These are phyloP conservation scores for Pythium biforme DNA, from an alignment of 352 stramenopile species.

Conservation along the genomic window DNA sequence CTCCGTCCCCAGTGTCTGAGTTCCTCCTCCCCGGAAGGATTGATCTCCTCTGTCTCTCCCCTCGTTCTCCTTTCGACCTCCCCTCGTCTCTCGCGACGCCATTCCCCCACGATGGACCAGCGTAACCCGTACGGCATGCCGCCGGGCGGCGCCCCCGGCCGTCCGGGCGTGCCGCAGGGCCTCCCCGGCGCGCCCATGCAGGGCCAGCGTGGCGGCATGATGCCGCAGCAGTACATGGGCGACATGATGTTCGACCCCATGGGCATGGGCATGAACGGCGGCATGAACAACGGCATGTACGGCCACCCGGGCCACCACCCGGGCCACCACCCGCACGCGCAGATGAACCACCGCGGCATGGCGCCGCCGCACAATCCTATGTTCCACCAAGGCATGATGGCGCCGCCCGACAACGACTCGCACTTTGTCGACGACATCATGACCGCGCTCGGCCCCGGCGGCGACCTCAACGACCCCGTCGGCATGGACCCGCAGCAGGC, in stretches of 20 bases:
- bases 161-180: conserved; percentile 23
- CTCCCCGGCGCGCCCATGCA: conserved; percentile 44
- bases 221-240: conserved; percentile 67
- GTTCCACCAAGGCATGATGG: conserved; percentile 49
- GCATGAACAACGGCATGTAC: conserved; percentile 55
- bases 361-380: conserved; percentile 34
- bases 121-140: conserved; percentile 63
- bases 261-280: conserved; percentile 50
- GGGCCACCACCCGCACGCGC: conserved; percentile 40
- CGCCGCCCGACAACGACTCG: conserved; percentile 58
- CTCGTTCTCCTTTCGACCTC: neutral
- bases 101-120: conserved; percentile 48
- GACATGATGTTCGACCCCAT: conserved; percentile 80
- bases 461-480: conserved; percentile 44
- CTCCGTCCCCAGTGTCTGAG: conserved; percentile 19
- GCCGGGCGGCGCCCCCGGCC: conserved; percentile 23
- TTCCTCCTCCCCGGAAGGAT: neutral
- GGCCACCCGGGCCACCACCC: conserved; percentile 56
- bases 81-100: neutral
- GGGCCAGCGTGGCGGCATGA: conserved; percentile 35
- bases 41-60: neutral
- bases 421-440: conserved; percentile 75
- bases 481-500: conserved; percentile 44
- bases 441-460: conserved; percentile 45
- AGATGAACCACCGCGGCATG: conserved; percentile 33